A percentile compares a stretch with the other conserved stretches of the same genome.
Conservation (phyloP, 768 basidiomycete genomes). For the Russula sp. region DNA sequence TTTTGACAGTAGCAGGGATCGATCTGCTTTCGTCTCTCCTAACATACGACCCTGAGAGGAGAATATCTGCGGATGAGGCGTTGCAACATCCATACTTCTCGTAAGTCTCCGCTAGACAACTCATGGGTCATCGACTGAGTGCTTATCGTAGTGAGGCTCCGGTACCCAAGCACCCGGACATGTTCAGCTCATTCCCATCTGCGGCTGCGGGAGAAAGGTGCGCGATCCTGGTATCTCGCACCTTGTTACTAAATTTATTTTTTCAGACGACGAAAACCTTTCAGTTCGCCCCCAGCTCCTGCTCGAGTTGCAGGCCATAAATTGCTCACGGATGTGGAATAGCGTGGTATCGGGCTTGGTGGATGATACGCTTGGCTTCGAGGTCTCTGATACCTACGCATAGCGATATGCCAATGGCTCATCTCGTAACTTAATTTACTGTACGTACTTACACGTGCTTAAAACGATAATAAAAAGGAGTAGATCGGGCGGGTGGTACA, state of each 20-base stretch:
- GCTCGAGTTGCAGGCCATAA: slow-evolving; percentile 64
- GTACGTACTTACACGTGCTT: neutral
- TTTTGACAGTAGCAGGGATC: slow-evolving; percentile 76
- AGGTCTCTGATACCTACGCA: neutral
- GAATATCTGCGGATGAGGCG: slow-evolving; percentile 88
- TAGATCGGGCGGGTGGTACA: slow-evolving; percentile 6
- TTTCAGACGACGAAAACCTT: slow-evolving; percentile 65
- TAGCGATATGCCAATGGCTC: too few relatives aligned
- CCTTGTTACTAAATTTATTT: neutral
- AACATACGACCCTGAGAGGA: slow-evolving; percentile 81
- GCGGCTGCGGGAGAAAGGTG: slow-evolving; percentile 95
- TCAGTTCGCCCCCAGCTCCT: slow-evolving; percentile 77
- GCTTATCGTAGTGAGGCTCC: slow-evolving; percentile 70
- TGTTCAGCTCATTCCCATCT: slow-evolving; percentile 95
- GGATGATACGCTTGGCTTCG: neutral
- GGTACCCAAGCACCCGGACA: slow-evolving; percentile 89
- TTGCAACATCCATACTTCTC: slow-evolving; percentile 87
- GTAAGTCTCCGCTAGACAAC: slow-evolving; percentile 39
- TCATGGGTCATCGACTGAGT: neutral
- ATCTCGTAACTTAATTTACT: neutral
- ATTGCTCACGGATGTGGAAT: slow-evolving; percentile 57
- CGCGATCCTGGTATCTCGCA: slow-evolving; percentile 27
- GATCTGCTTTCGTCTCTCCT: slow-evolving; percentile 78
- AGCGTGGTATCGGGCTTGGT: neutral
- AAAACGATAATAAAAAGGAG: neutral